Evolutionary conservation across 805 yeast genomes (phyloP).

Genomic region (Kazachstania africana): DNA sequence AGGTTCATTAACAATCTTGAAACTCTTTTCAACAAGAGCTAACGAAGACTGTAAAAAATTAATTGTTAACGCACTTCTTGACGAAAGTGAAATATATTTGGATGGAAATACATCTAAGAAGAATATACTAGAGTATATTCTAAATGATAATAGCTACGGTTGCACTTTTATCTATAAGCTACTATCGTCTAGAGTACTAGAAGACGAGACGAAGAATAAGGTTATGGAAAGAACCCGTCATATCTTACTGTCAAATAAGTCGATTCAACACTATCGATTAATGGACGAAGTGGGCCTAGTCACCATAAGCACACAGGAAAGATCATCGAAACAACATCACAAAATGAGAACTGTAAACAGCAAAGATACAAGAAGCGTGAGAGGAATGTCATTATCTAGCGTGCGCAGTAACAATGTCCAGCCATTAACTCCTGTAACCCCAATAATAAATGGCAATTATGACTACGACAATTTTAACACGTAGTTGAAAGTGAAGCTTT

Average conservation of each 20-base stretch:
- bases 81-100: conserved; percentile 24
- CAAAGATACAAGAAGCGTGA: conserved; percentile 12
- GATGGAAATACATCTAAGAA: background rate
- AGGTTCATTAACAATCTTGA: conserved; percentile 73
- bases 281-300: conserved; percentile 82
- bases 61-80: conserved; percentile 57
- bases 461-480: background rate
- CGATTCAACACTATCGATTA: conserved; percentile 68
- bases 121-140: conserved; percentile 37
- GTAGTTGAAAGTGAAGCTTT: too few species aligned
- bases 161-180: conserved; percentile 70
- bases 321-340: background rate
- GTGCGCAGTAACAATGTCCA: conserved; percentile 11
- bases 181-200: conserved; percentile 52
- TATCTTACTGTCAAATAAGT: conserved; percentile 45
- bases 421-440: conserved; percentile 1
- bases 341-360: too few species aligned
- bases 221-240: conserved; percentile 52
- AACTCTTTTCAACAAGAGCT: conserved; percentile 58
- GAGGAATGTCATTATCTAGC: conserved; percentile 21
- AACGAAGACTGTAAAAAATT: conserved; percentile 47
- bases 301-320: conserved; percentile 1
- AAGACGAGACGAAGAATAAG: conserved; percentile 41
- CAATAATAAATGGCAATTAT: background rate
- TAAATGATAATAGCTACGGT: conserved; percentile 55